These are phyloP conservation scores for Penicillium italicum DNA, from an alignment of 2,329 filamentous ascomycete genomes.

Conservation along the genomic window DNA sequence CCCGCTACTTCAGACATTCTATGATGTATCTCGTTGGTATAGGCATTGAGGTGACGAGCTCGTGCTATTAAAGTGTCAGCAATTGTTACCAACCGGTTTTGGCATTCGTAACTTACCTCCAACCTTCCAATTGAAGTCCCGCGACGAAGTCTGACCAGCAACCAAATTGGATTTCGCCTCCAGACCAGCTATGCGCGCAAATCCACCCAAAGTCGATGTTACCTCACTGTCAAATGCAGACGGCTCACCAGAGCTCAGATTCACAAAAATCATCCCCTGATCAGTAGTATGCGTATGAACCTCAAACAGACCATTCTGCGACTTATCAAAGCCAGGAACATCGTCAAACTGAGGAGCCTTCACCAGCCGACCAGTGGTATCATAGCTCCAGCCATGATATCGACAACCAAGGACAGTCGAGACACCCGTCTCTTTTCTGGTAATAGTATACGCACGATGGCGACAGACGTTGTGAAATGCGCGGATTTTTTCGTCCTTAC, in stretches of 20 bases:
- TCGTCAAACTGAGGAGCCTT: constrained; percentile 60
- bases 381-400: constrained; percentile 63
- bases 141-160: constrained; percentile 26
- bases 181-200: constrained; percentile 12
- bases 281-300: constrained; percentile 25
- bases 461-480: constrained; percentile 63
- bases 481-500: constrained; percentile 52
- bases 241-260: constrained; percentile 18
- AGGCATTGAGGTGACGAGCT: background rate
- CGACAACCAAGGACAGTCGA: constrained; percentile 55
- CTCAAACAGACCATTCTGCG: constrained; percentile 53
- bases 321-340: constrained; percentile 55
- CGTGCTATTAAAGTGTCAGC: background rate
- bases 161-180: constrained; percentile 23
- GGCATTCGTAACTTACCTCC: constrained; percentile 20
- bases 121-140: constrained; percentile 36
- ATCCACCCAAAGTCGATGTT: constrained; percentile 7
- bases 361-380: constrained; percentile 54
- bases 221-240: constrained; percentile 1
- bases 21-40: constrained; percentile 5
- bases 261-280: constrained; percentile 29
- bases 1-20: background rate
- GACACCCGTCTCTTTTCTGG: constrained; percentile 50
- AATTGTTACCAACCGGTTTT: background rate
- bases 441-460: constrained; percentile 59